Conservation (phyloP, 2,329 filamentous ascomycete species). For the Phaeomoniella chlamydospora region DNA sequence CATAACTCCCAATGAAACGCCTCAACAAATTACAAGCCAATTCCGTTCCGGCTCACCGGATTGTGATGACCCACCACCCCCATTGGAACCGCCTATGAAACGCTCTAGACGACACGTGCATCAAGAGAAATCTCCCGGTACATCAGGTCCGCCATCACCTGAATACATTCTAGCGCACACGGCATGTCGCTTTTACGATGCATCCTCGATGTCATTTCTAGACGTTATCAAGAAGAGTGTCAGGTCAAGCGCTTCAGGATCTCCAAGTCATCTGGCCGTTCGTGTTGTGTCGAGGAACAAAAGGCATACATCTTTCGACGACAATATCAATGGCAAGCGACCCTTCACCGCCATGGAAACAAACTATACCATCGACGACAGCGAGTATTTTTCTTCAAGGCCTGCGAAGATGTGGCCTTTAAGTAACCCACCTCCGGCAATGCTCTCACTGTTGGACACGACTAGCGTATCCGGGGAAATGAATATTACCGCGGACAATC, state of each 20-base stretch:
- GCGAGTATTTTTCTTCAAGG: background rate
- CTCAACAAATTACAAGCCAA: constrained; percentile 1
- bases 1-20: constrained; percentile 3
- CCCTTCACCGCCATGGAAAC: no score
- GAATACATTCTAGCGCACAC: constrained; percentile 30
- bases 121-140: constrained; percentile 18
- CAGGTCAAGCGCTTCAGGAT: constrained; percentile 1
- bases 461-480: background rate
- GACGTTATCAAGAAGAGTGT: constrained; percentile 27
- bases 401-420: background rate
- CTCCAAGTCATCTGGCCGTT: background rate
- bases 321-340: background rate
- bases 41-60: constrained; percentile 4
- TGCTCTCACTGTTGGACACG: background rate
- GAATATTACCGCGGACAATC: background rate
- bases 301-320: background rate
- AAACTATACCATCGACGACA: background rate
- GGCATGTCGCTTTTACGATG: constrained; percentile 26
- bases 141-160: constrained; percentile 11
- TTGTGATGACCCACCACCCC: constrained; percentile 8
- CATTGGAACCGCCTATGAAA: constrained; percentile 14
- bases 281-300: background rate
- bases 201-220: constrained; percentile 23
- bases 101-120: constrained; percentile 24
- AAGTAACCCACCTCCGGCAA: background rate